Evolutionary conservation across 208 protist genomes (phyloP), one percentile per base, ranked within the genome.

Genomic region (Novymonas esmeraldas): DNA sequence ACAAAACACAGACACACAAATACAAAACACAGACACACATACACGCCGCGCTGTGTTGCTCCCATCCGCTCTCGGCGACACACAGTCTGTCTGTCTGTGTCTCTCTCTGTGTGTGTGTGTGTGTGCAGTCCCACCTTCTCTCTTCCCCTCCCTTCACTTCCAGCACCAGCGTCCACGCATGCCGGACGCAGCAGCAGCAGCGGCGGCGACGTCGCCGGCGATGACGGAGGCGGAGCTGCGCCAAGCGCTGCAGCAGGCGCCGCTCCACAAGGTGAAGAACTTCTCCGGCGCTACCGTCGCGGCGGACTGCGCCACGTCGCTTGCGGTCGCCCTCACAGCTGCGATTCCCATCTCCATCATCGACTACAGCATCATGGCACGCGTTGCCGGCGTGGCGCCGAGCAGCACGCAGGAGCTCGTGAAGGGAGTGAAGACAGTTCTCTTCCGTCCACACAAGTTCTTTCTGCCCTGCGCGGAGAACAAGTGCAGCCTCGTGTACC

Each of bases 361-460:
- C 60, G 90, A 95, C 76, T 95, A 95, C 74, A 92, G 84, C 38
- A 95, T 95, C 52, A 95, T 95, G 84, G 79, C 90, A 0, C 81
- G 87, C 42, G 86, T 95, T 20, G 84, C 86, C 6, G 86, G 89
- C 18, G 76, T 89, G 24, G 81, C 89, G 46, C 69, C 89, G 54
- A 95, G 86, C 68, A 93, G 84, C 73, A 64, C 85, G 34, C 71
- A 79, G 41, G 90, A 93, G 67, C 45, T 95, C 6, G 57, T 69
- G 29, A 75, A 78, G 39, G 90, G 90, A 41, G 75, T 84, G 31
- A 76, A 71, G 24, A 95, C 90, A 16, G 56, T 93, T 16, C 58
- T 93, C 7, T 46, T 83, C 36, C 86, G 85, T 0, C 90, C 90
- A 3, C 86, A 95, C 65, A 89, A 90, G 60, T 95, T 95, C 62